phyloP scores from a whole-genome alignment of 305 asterid genomes.

The Solanum aculeatissimum region DNA sequence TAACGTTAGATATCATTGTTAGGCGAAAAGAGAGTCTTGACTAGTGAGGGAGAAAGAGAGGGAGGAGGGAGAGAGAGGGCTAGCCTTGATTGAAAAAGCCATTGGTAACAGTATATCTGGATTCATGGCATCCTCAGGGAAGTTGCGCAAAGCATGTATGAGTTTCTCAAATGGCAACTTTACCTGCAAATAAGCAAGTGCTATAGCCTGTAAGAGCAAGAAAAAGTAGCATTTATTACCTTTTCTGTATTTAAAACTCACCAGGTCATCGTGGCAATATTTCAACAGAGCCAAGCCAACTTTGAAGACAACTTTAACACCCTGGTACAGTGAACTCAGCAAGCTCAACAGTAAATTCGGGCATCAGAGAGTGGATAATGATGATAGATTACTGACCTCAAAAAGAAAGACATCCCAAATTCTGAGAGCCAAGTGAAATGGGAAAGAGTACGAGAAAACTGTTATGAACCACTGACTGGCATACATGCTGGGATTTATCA shows the following conservation, averaged over 20 bases:
- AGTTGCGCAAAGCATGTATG: conserved; percentile 77
- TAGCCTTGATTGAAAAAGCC: conserved; percentile 84
- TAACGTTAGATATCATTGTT: not conserved
- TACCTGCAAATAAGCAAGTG: conserved; percentile 32
- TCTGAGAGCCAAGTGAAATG: conserved; percentile 93
- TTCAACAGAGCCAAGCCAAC: conserved; percentile 88
- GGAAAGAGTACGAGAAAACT: conserved; percentile 89
- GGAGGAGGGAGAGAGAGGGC: not conserved
- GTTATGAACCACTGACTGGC: conserved; percentile 99
- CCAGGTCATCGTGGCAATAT: conserved; percentile 93
- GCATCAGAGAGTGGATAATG: not conserved
- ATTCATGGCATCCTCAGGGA: conserved; percentile 92
- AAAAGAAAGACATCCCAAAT: conserved; percentile 95
- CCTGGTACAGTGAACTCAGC: conserved; percentile 32
- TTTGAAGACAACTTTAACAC: conserved; percentile 78
- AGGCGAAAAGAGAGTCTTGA: not conserved
- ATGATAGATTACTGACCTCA: conserved; percentile 51
- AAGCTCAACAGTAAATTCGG: conserved; percentile 2
- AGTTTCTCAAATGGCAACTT: conserved; percentile 88
- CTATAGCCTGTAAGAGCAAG: not conserved
- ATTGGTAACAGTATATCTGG: conserved; percentile 78
- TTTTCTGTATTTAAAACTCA: conserved; percentile 14
- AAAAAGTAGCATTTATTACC: conserved; percentile 1
- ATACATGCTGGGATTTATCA: conserved; percentile 98
- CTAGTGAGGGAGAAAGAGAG: not conserved